Evolutionary conservation across 1,284 basidiomycete genomes (phyloP).

Genomic region (Fomitopsis palustris): DNA sequence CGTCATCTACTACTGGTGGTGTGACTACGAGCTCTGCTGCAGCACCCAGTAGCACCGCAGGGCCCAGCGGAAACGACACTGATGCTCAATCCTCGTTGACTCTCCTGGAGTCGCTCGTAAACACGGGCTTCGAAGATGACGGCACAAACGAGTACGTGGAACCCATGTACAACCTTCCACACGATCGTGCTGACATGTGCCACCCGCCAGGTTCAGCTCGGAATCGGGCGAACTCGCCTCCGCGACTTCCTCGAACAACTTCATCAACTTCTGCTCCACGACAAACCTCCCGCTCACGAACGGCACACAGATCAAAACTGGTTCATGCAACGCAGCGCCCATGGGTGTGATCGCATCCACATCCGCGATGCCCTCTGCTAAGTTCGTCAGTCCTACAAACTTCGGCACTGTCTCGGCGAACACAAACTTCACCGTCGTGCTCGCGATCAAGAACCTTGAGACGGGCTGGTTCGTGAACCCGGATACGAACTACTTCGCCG

Average conservation of each 20-base stretch:
- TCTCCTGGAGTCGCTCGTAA: conserved; percentile 22
- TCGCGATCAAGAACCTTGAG: conserved; percentile 53
- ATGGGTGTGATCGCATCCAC: conserved; percentile 56
- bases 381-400: conserved; percentile 56
- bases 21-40: conserved; percentile 9
- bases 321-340: conserved; percentile 63
- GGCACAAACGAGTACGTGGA: conserved; percentile 37
- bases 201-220: conserved; percentile 21
- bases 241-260: conserved; percentile 52
- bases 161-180: not conserved
- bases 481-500: conserved; percentile 58
- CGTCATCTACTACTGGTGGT: conserved; percentile 10
- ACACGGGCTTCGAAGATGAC: conserved; percentile 24
- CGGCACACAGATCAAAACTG: conserved; percentile 42
- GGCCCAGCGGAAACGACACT: conserved; percentile 5
- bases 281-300: conserved; percentile 37
- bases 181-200: not conserved
- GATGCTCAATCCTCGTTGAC: conserved; percentile 31
- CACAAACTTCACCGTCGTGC: conserved; percentile 51
- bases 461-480: conserved; percentile 65
- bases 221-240: conserved; percentile 39
- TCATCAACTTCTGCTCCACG: conserved; percentile 47
- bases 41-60: not conserved
- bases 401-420: conserved; percentile 48
- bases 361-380: conserved; percentile 56